Percentiles rank a stretch among this genome's conserved stretches.
Evolutionary conservation across 176 grass and related monocot species (phyloP).

Genomic region (Carex scoparia): DNA sequence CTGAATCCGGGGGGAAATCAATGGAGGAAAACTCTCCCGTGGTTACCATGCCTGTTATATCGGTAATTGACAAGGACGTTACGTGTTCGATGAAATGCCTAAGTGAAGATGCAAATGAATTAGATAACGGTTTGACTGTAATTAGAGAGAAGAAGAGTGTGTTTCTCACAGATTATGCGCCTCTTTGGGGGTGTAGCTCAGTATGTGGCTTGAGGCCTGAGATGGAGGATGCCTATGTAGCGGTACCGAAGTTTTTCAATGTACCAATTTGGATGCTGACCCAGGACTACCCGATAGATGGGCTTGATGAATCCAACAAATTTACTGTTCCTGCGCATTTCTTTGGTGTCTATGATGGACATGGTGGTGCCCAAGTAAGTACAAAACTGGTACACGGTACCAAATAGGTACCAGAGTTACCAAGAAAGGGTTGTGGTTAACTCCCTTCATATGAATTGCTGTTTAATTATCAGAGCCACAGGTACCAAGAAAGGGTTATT

Average conservation of each 20-base stretch:
- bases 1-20: background rate
- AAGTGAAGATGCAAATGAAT: constrained; percentile 30
- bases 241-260: constrained; percentile 40
- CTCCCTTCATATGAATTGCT: background rate
- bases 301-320: constrained; percentile 29
- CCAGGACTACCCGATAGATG: constrained; percentile 22
- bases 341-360: constrained; percentile 74
- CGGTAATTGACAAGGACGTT: background rate
- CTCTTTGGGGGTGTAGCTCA: constrained; percentile 47
- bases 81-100: constrained; percentile 29
- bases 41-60: constrained; percentile 21
- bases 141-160: constrained; percentile 31
- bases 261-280: constrained; percentile 58
- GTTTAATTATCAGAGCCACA: constrained; percentile 11
- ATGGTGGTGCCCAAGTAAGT: constrained; percentile 50
- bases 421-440: background rate
- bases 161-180: constrained; percentile 40
- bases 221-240: constrained; percentile 59
- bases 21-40: constrained; percentile 21
- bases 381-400: background rate
- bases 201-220: constrained; percentile 29
- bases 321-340: constrained; percentile 42
- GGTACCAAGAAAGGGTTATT: background rate
- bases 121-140: background rate
- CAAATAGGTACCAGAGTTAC: constrained; percentile 22